Conservation (phyloP, 352 stramenopile species). For the Globisporangium orthogonon region DNA sequence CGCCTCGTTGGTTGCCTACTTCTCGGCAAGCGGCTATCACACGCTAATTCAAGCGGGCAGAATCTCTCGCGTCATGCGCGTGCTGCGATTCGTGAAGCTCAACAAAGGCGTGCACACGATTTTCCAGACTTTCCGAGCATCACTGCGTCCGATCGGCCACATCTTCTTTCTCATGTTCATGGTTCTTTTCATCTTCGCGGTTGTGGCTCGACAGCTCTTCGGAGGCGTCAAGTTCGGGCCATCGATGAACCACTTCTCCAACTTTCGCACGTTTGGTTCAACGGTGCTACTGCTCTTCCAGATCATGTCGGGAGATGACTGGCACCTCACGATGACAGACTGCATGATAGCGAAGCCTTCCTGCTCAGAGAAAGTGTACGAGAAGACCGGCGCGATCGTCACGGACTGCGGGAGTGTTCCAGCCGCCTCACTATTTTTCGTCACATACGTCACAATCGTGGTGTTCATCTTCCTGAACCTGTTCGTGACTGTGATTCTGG, state of each 20-base stretch:
- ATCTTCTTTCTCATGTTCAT: conserved; percentile 81
- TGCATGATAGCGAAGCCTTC: conserved; percentile 56
- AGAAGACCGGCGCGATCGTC: conserved; percentile 25
- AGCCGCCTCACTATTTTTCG: conserved; percentile 50
- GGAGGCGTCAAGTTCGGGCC: conserved; percentile 49
- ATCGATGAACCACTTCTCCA: conserved; percentile 60
- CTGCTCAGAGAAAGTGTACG: conserved; percentile 38
- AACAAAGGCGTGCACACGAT: conserved; percentile 68
- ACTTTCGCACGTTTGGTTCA: conserved; percentile 62
- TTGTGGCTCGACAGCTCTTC: conserved; percentile 70
- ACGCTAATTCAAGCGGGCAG: conserved; percentile 61
- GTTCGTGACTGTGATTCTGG: conserved; percentile 77
- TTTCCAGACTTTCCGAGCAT: conserved; percentile 73
- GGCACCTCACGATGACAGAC: conserved; percentile 79
- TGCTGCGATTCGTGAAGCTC: conserved; percentile 67
- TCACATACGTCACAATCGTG: conserved; percentile 66
- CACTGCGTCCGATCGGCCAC: conserved; percentile 54
- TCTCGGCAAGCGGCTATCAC: conserved; percentile 53
- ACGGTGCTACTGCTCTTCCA: conserved; percentile 67
- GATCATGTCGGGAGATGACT: conserved; percentile 80
- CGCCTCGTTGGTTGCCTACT: conserved; percentile 62
- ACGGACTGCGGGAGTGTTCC: conserved; percentile 55
- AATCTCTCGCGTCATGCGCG: conserved; percentile 72
- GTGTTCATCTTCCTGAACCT: conserved; percentile 83
- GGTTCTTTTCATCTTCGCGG: conserved; percentile 81